These are phyloP conservation scores for Gremmenia infestans DNA, from an alignment of 2,329 filamentous ascomycete species.

Conservation along the genomic window DNA sequence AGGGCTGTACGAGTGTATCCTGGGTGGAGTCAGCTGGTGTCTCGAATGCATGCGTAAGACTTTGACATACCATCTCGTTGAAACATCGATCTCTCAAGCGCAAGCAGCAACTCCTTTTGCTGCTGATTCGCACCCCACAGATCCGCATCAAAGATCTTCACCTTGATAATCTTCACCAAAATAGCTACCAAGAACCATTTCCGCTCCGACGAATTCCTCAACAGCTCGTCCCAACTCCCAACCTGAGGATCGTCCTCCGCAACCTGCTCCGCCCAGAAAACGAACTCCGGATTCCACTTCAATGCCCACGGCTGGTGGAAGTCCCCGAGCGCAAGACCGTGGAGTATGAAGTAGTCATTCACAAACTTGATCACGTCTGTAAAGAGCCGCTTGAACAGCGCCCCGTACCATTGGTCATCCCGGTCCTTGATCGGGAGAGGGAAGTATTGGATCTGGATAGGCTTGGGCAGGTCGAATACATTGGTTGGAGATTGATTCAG, in stretches of 20 bases:
- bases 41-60: not conserved
- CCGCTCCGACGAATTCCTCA: constrained; percentile 18
- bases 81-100: constrained; percentile 22
- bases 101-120: constrained; percentile 18
- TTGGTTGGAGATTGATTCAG: constrained; percentile 2
- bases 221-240: constrained; percentile 24
- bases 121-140: constrained; percentile 22
- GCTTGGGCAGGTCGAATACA: constrained; percentile 9
- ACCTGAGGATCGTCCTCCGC: constrained; percentile 19
- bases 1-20: constrained; percentile 21
- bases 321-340: constrained; percentile 5
- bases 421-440: constrained; percentile 16
- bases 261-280: constrained; percentile 17
- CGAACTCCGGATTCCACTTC: constrained; percentile 17
- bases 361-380: constrained; percentile 5
- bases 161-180: constrained; percentile 19
- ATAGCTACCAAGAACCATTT: constrained; percentile 24
- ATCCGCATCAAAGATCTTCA: constrained; percentile 22
- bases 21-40: constrained; percentile 9
- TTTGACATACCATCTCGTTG: constrained; percentile 17
- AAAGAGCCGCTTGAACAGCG: constrained; percentile 14
- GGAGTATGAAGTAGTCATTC: constrained; percentile 13
- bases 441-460: constrained; percentile 10
- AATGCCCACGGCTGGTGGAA: constrained; percentile 15
- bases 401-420: constrained; percentile 18